Evolutionary conservation across 1,139 yeast genomes (phyloP).

Genomic region (Geotrichum europaeum): DNA sequence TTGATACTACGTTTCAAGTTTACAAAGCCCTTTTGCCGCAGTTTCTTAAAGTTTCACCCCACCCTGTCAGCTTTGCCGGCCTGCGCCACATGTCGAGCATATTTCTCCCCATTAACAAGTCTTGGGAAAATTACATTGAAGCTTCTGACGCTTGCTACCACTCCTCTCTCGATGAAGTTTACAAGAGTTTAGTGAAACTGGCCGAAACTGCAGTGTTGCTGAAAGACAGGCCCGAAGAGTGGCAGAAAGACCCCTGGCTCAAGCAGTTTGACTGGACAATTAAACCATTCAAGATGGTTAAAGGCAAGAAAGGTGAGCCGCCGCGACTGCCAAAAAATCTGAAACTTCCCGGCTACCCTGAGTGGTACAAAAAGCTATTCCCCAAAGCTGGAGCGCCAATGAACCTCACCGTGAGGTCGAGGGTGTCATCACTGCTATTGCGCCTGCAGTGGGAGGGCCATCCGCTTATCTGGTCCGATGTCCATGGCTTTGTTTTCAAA

Average conservation of each 20-base stretch:
- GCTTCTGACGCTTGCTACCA: slow-evolving; percentile 64
- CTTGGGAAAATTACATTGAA: slow-evolving; percentile 69
- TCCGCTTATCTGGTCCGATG: slow-evolving; percentile 74
- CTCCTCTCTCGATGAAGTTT: slow-evolving; percentile 51
- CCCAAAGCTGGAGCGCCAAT: slow-evolving; percentile 44
- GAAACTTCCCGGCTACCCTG: slow-evolving; percentile 84
- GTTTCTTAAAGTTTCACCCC: slow-evolving; percentile 68
- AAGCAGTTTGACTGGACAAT: slow-evolving; percentile 83
- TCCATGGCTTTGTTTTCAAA: slow-evolving; percentile 84
- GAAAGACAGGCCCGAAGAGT: slow-evolving; percentile 33
- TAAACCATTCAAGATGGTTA: slow-evolving; percentile 54
- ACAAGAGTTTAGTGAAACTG: slow-evolving; percentile 50
- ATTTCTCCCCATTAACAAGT: slow-evolving; percentile 68
- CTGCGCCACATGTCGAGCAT: slow-evolving; percentile 69
- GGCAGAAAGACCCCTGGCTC: slow-evolving; percentile 72
- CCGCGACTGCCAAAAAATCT: slow-evolving; percentile 50
- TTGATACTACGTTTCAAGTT: slow-evolving; percentile 64
- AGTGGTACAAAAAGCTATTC: slow-evolving; percentile 81
- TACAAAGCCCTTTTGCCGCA: slow-evolving; percentile 63
- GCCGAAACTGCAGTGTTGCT: slow-evolving; percentile 53
- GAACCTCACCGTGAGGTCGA: slow-evolving; percentile 61
- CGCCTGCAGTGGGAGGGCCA: slow-evolving; percentile 79
- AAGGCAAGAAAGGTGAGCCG: slow-evolving; percentile 53
- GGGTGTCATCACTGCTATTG: slow-evolving; percentile 71
- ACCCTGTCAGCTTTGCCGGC: slow-evolving; percentile 93